Evolutionary conservation across 768 basidiomycete genomes (phyloP), one percentile per base, ranked within the genome.

Genomic region (Podaxis pistillaris): DNA sequence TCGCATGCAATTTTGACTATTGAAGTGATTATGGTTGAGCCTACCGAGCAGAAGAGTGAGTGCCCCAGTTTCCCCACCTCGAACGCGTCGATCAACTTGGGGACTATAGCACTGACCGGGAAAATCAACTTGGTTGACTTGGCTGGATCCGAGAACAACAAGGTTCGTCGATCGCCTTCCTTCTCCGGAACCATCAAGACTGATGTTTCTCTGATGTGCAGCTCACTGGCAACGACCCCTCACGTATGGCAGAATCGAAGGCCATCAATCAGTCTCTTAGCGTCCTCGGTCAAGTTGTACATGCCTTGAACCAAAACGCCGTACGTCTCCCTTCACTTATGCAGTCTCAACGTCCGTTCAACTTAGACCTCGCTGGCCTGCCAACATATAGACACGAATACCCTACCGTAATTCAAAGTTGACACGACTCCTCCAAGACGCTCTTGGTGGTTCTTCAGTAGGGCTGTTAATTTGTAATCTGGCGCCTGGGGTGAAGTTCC

Each of bases 111-210:
- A 47, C 71, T 88, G 54, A 82, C 80, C 1, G 93, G 92, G 9
- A 92, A 90, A 71, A 88, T 94, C 60, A 92, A 92, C 66, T 83
- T 95, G 8, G 91, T 94, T 11, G 94, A 96, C 75, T 82, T 96
- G 28, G 94, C 94, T 17, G 94, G 94, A 28, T 93, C 91, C 0
- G 94, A 96, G 75, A 94, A 94, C 69, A 95, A 94, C 73, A 95
- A 92, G 75, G 87, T 86, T 40, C 15, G 13, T 47, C 24, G 26
- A 37, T 9, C 13, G 30, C 38, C 3, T 22, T 22, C n/a, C 4
- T 41, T 28, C 13, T 22, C 22, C 11, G 12, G 13, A 15, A 38
- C 36, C 57, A 22, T 50, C 11, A 44, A 56, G 38, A 26, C 56
- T 36, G 40, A 58, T 19, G 44, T 58, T 9, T 38, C 54, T 15